Base-by-base conservation (phyloP, 2,329 filamentous ascomycete species). In the Monosporascus sp. region DNA sequence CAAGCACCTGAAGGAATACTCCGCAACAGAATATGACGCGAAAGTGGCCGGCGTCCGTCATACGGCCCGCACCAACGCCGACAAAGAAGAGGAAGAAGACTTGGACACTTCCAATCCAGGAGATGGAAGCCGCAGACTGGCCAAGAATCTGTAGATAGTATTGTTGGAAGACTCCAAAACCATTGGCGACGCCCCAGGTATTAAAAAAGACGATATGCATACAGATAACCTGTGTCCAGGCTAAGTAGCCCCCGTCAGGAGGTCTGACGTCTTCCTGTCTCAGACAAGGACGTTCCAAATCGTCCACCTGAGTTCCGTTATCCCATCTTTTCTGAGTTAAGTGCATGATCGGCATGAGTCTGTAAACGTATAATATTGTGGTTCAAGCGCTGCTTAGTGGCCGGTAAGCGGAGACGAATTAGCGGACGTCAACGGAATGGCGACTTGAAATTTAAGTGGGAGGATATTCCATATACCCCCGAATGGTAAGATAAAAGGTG, bases 81-180 rank as follows among this genome's bases (percentile, higher is more conserved):
- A 67, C 54, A 38, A 61, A 58, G 17, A 68, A 58, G 17, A 67
- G 53, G 6, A 68, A 55, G 50, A 67, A 69, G 9, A 64, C 55
- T 49, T 68, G 65, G 5, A 65, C 53, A 8, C 56, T 59, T 14
- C 63, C 62, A 46, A 66, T 62, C 58, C 62, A 61, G 9, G 61
- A 60, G 17, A 67, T 64, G 27, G 46, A 48, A 18, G 60, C 62
- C 17, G 52, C 50, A 27, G 51, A 43, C 17, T 43, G 20, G 22
- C 49, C 44, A 5, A 55, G 50, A 5, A 37, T 50, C 47, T 35
- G 53, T 35, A 17, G 54, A 49, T 63, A 65, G 50, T 63, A 63
- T 20, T 57, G 53, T 50, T 65, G 61, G 48, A 65, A 65, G 17
- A 60, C 52, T 22, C 63, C 63, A 38, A 59, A 64, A 41, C 57